phyloP scores from a whole-genome alignment of 2,329 filamentous ascomycete species.

The Colletotrichum theobromicola region DNA sequence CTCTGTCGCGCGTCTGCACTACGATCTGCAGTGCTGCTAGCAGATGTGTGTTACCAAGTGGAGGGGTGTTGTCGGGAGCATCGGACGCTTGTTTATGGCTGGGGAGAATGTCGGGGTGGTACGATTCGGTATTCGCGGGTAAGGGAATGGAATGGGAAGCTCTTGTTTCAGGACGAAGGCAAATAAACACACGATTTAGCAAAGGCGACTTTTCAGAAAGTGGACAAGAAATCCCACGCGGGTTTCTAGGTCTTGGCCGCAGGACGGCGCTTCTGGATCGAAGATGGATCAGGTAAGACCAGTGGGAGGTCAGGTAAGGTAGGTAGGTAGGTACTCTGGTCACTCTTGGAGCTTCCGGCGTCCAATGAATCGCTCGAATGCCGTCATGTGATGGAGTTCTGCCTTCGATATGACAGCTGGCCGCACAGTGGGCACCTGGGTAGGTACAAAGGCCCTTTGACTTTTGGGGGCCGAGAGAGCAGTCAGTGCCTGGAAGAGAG shows the following conservation, averaged over 20 bases:
- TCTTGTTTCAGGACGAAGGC: conserved; percentile 1
- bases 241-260: neutral
- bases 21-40: conserved; percentile 12
- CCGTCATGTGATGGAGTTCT: conserved; percentile 16
- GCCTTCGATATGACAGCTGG: conserved; percentile 8
- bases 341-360: conserved; percentile 1
- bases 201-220: neutral
- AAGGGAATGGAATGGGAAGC: neutral
- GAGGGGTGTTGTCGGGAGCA: conserved; percentile 3
- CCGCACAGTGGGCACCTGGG: neutral
- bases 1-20: neutral
- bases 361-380: conserved; percentile 8
- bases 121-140: neutral
- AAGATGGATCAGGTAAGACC: neutral
- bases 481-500: too few relatives aligned
- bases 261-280: neutral
- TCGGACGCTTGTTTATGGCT: conserved; percentile 4
- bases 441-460: neutral
- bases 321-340: neutral
- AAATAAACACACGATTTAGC: neutral
- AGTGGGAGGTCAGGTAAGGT: neutral
- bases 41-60: neutral
- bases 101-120: neutral
- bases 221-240: neutral
- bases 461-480: neutral